phyloP scores from a whole-genome alignment of 208 protist species.

The Acanthamoeba lenticulata region DNA sequence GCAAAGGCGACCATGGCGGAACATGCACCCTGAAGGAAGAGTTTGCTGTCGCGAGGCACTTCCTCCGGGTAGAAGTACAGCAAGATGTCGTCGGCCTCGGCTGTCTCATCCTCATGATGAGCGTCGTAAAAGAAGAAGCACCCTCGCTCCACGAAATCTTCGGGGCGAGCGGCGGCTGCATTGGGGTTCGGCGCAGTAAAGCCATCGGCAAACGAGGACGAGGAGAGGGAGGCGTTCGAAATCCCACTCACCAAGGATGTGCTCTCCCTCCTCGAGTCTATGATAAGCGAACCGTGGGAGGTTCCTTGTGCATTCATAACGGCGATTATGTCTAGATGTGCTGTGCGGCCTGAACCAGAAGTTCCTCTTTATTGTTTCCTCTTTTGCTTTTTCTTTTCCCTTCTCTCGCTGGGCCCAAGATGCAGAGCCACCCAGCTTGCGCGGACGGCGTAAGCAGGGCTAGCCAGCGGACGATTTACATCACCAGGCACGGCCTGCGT shows the following conservation, averaged over 20 bases:
- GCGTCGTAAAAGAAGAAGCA: constrained; percentile 67
- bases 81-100: constrained; percentile 58
- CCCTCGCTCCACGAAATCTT: neutral
- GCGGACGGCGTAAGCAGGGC: neutral
- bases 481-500: constrained; percentile 25
- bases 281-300: no score
- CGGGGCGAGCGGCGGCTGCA: neutral
- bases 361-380: no score
- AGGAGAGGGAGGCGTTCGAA: no score
- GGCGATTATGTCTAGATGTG: no score
- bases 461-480: neutral
- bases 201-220: neutral
- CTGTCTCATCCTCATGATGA: constrained; percentile 35
- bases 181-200: neutral
- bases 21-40: constrained; percentile 56
- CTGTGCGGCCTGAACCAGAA: no score
- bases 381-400: no score
- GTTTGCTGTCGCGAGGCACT: constrained; percentile 40
- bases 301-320: no score
- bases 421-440: neutral
- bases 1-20: constrained; percentile 58
- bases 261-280: no score
- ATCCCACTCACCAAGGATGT: no score
- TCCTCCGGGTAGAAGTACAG: constrained; percentile 67
- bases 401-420: no score